phyloP scores from a whole-genome alignment of 495 filamentous ascomycete species.

The Talaromyces liani region DNA sequence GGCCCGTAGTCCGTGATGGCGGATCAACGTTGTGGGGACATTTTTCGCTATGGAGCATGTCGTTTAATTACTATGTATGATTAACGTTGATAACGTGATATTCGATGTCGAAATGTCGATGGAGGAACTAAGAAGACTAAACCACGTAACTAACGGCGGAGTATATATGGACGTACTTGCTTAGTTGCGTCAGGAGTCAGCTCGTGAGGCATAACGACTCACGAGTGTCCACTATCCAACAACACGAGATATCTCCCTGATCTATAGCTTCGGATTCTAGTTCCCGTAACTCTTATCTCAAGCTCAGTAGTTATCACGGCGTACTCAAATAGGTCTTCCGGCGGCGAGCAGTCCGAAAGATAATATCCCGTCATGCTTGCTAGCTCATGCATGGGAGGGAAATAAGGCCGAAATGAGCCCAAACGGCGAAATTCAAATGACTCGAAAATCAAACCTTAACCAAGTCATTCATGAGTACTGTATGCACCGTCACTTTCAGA shows the following conservation, averaged over 20 bases:
- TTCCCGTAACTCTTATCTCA: background rate
- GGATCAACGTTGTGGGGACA: background rate
- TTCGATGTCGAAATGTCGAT: too few species aligned
- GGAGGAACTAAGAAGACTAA: too few species aligned
- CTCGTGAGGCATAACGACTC: background rate
- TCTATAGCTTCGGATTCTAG: background rate
- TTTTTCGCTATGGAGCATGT: background rate
- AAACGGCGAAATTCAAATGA: background rate
- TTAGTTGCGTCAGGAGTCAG: background rate
- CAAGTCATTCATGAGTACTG: background rate
- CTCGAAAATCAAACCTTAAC: background rate
- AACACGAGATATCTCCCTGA: background rate
- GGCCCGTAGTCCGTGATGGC: background rate
- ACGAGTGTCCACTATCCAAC: background rate
- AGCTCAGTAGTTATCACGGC: background rate
- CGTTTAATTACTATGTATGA: background rate
- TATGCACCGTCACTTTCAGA: background rate
- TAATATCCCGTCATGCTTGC: too few species aligned
- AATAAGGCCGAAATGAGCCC: background rate
- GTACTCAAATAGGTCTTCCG: background rate
- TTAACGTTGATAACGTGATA: background rate
- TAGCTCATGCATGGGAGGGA: background rate
- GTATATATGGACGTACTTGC: too few species aligned
- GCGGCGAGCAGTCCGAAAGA: background rate
- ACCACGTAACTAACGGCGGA: too few species aligned